A percentile compares a stretch with the other conserved stretches of the same genome.
Evolutionary conservation across 805 yeast genomes (phyloP).

Genomic region (baker's yeast (Saccharomyces cerevisiae)): DNA sequence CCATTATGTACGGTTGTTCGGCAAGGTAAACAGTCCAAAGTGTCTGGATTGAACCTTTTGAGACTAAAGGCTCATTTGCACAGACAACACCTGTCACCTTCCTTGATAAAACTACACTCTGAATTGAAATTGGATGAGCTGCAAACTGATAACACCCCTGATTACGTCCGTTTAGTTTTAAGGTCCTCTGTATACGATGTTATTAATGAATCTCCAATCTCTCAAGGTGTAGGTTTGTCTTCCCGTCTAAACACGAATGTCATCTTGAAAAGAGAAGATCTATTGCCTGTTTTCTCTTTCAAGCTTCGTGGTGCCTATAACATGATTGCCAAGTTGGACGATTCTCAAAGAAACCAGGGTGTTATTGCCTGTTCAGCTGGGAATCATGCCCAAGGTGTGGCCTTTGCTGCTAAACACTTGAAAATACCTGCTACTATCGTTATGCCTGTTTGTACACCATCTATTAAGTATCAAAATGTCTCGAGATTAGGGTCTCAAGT

Average conservation of each 20-base stretch:
- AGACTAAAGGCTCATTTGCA: conserved; percentile 13
- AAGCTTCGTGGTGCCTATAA: conserved; percentile 96
- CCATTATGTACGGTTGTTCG: background rate
- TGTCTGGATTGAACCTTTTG: conserved; percentile 1
- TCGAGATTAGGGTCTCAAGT: conserved; percentile 90
- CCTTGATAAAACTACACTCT: conserved; percentile 23
- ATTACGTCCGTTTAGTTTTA: conserved; percentile 80
- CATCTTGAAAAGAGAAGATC: conserved; percentile 81
- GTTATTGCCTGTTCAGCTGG: conserved; percentile 99
- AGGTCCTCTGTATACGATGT: conserved; percentile 94
- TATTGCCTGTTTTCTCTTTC: conserved; percentile 90
- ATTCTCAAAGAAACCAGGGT: conserved; percentile 57
- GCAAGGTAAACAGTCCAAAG: background rate
- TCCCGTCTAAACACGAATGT: conserved; percentile 70
- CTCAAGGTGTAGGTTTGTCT: conserved; percentile 65
- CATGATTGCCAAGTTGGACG: conserved; percentile 81
- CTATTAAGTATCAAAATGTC: conserved; percentile 87
- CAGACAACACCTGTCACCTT: conserved; percentile 14
- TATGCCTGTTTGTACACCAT: conserved; percentile 96
- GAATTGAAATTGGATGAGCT: conserved; percentile 40
- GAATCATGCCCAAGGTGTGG: conserved; percentile 98
- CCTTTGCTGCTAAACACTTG: conserved; percentile 76
- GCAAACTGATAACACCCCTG: conserved; percentile 65
- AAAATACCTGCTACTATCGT: conserved; percentile 93
- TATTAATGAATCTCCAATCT: conserved; percentile 80